These are phyloP conservation scores for Globisporangium alternatum DNA, from an alignment of 352 stramenopile species.

Conservation along the genomic window DNA sequence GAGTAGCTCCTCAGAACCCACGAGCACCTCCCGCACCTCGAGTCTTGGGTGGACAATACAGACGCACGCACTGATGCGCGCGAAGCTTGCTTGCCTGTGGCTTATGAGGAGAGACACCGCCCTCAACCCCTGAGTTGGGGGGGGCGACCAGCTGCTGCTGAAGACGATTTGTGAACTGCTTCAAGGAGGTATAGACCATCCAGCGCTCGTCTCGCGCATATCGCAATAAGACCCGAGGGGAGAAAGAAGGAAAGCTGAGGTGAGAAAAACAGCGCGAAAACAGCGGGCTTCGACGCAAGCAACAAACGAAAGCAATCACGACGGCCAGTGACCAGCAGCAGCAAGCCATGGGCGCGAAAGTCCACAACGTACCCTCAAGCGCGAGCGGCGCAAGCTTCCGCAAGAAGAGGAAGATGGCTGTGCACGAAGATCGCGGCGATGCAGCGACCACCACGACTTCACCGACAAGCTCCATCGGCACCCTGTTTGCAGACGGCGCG, in stretches of 20 bases:
- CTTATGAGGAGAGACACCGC: not conserved
- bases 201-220: not conserved
- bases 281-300: conserved; percentile 4
- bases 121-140: not conserved
- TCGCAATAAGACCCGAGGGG: conserved; percentile 5
- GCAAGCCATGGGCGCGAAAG: conserved; percentile 13
- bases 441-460: not conserved
- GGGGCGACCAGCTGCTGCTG: not conserved
- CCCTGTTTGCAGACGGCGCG: conserved; percentile 14
- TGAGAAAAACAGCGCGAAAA: conserved; percentile 14
- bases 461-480: not conserved
- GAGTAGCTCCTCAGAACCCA: conserved; percentile 6
- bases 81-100: not conserved
- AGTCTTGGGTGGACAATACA: conserved; percentile 5
- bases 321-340: not conserved
- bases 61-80: not conserved
- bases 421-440: not conserved
- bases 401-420: conserved; percentile 20
- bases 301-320: not conserved
- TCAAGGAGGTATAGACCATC: conserved; percentile 8
- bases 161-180: not conserved
- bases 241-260: not conserved
- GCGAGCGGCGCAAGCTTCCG: not conserved
- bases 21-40: not conserved
- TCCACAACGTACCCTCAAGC: conserved; percentile 14